Base-by-base conservation (phyloP, 768 basidiomycete genomes). In the Tylopilus subfusipes region DNA sequence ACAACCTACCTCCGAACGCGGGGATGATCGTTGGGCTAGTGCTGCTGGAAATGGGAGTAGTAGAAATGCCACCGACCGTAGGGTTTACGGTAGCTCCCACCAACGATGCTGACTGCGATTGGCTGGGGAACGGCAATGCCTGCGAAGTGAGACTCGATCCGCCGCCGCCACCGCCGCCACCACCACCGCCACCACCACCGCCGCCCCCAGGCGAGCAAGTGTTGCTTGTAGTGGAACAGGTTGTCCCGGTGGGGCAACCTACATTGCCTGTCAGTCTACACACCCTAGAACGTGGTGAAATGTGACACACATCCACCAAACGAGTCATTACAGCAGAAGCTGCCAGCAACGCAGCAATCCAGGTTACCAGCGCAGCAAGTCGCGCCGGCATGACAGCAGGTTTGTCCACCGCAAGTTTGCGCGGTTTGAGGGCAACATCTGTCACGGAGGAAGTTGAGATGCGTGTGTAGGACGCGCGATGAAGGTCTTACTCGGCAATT, bases 291-390 rank as follows among this genome's bases (percentile, higher is more conserved):
- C 10, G 24, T 6, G 1, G 22, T 9, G 29, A 43, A 27, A 30
- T 12, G 13, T 8, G 12, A 62, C 66, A 24, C 42, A 68, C 67
- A 68, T 50, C 54, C 60, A 29, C 67, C 67, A 27, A 40, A 31
- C 10, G 40, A 40, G 31, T 68, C 67, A 31, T 53, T 59, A 27
- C 66, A 67, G 19, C 67, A 68, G 22, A 49, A 40, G 24, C 5
- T 18, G 42, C 63, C 59, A 8, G 43, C 0, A 25, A 21, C 40
- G 19, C 64, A 66, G 21, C 65, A 66, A 9, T 11, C 18, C 0
- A 0, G 5, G n/a, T 42, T 30, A 22, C 19, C 60, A 4, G 0
- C 42, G 33, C 64, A 65, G 43, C 63, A 65, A 12, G 9, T 22
- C n/a, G 55, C 42, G 29, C 54, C 59, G 13, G 53, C 0, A 1